phyloP scores from a whole-genome alignment of 2,329 filamentous ascomycete genomes.

The Neopestalotiopsis sp. region DNA sequence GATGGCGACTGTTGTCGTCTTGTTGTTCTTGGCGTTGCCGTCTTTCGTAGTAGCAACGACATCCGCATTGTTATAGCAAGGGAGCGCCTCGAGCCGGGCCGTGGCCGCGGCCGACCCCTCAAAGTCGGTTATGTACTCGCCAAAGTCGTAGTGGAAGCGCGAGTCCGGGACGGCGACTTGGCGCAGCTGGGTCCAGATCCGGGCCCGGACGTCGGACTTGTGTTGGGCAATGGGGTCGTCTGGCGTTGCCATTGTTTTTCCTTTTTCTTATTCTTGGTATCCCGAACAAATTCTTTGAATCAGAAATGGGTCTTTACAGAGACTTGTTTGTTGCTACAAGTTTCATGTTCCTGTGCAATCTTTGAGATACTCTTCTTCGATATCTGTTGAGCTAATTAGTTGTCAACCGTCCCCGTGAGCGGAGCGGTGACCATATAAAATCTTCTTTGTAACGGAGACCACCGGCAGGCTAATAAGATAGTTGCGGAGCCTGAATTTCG shows the following conservation, averaged over 20 bases:
- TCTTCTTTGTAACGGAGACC: slow-evolving; percentile 6
- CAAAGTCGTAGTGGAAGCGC: slow-evolving; percentile 48
- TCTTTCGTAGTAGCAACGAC: background rate
- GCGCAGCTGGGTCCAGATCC: slow-evolving; percentile 41
- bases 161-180: slow-evolving; percentile 48
- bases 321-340: no score
- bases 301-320: no score
- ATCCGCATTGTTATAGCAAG: slow-evolving; percentile 36
- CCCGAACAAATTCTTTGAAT: no score
- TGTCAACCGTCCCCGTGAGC: background rate
- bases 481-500: background rate
- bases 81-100: slow-evolving; percentile 35
- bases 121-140: slow-evolving; percentile 49
- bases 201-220: slow-evolving; percentile 26
- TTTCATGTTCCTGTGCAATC: no score
- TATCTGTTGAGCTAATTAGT: no score
- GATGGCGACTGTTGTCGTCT: slow-evolving; percentile 25
- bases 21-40: background rate
- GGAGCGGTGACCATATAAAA: background rate
- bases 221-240: slow-evolving; percentile 14
- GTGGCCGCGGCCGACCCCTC: slow-evolving; percentile 40
- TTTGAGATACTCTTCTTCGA: no score
- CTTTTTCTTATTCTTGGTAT: background rate
- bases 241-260: background rate
- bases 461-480: background rate